phyloP scores from a whole-genome alignment of 1,139 yeast species.

The Pneumocystis canis region DNA sequence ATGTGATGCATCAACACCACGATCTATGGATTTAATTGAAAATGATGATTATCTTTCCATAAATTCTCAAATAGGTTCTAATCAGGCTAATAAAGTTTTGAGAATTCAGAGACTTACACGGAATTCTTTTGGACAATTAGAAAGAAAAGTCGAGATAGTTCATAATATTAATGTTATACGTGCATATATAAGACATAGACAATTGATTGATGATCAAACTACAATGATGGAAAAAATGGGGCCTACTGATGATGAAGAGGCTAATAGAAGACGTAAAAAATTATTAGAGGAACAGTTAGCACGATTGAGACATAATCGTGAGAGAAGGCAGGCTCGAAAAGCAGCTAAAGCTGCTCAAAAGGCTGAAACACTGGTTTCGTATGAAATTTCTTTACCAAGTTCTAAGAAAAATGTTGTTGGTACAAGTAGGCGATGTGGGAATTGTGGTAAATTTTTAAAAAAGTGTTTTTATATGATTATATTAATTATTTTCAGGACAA shows the following conservation, averaged over 20 bases:
- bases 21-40: conserved; percentile 18
- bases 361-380: conserved; percentile 21
- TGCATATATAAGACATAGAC: conserved; percentile 69
- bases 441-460: conserved; percentile 26
- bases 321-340: conserved; percentile 44
- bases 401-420: conserved; percentile 52
- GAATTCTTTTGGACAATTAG: conserved; percentile 76
- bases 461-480: conserved; percentile 41
- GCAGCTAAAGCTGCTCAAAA: conserved; percentile 28
- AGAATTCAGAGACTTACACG: conserved; percentile 65
- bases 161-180: conserved; percentile 76
- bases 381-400: conserved; percentile 9
- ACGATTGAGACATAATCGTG: conserved; percentile 61
- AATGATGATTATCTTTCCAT: conserved; percentile 26
- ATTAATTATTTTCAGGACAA: conserved; percentile 91
- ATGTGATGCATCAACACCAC: conserved; percentile 3
- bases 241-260: conserved; percentile 75
- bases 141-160: conserved; percentile 63
- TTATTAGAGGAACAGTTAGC: conserved; percentile 75
- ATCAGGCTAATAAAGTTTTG: conserved; percentile 34
- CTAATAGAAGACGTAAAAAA: conserved; percentile 63
- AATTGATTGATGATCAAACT: conserved; percentile 47
- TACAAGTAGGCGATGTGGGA: conserved; percentile 23
- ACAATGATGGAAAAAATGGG: conserved; percentile 44
- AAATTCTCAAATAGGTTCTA: conserved; percentile 22